A percentile compares a stretch with the other conserved stretches of the same genome.
Evolutionary conservation across 1,284 basidiomycete species (phyloP).

Genomic region (Calocybe gambosa): DNA sequence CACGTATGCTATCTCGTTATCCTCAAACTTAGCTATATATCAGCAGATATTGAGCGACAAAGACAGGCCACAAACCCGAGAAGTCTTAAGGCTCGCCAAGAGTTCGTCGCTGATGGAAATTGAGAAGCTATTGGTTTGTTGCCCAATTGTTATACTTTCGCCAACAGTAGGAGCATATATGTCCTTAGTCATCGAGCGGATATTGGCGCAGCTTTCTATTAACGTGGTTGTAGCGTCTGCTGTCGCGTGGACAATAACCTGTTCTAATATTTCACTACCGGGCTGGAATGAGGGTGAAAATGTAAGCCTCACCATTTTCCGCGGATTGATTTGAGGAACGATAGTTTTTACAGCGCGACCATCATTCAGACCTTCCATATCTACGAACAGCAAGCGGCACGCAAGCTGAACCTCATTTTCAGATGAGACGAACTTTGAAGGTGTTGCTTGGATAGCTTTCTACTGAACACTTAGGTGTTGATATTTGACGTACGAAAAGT

Average conservation of each 20-base stretch:
- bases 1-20: slow-evolving; percentile 92
- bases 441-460: slow-evolving; percentile 75
- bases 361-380: slow-evolving; percentile 95
- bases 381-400: slow-evolving; percentile 86
- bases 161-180: slow-evolving; percentile 75
- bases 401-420: slow-evolving; percentile 71
- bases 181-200: slow-evolving; percentile 85
- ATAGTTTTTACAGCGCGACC: slow-evolving; percentile 96
- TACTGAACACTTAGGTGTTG: slow-evolving; percentile 24
- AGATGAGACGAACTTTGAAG: slow-evolving; percentile 86
- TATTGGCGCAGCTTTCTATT: slow-evolving; percentile 73
- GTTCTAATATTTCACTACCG: slow-evolving; percentile 9
- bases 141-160: slow-evolving; percentile 84
- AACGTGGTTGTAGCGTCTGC: slow-evolving; percentile 63
- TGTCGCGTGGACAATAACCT: slow-evolving; percentile 87
- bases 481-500: not conserved
- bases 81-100: slow-evolving; percentile 78
- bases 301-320: slow-evolving; percentile 69
- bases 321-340: slow-evolving; percentile 92
- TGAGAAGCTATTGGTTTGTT: slow-evolving; percentile 93
- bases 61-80: slow-evolving; percentile 54
- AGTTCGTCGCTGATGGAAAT: slow-evolving; percentile 90
- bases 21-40: slow-evolving; percentile 70
- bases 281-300: not conserved
- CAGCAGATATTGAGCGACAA: not conserved